These are phyloP conservation scores for Kazachstania sp. DNA, from an alignment of 1,139 yeast genomes.

Conservation along the genomic window DNA sequence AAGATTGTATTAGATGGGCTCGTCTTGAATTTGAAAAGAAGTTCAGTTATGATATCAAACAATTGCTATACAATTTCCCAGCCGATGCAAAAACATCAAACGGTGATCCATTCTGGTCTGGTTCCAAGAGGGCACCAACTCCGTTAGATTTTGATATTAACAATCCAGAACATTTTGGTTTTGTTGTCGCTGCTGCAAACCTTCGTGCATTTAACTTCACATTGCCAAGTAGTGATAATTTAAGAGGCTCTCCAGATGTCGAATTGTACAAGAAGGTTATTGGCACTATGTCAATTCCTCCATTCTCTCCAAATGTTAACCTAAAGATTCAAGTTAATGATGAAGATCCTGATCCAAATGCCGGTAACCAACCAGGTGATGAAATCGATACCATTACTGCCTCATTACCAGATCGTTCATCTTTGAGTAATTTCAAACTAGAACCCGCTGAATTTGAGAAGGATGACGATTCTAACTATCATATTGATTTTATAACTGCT, in stretches of 20 bases:
- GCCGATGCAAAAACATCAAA: constrained; percentile 81
- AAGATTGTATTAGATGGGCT: constrained; percentile 94
- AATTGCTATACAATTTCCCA: constrained; percentile 88
- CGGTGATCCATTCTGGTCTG: constrained; percentile 97
- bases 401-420: constrained; percentile 78
- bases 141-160: constrained; percentile 70
- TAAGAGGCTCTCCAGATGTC: constrained; percentile 1
- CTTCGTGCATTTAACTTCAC: constrained; percentile 88
- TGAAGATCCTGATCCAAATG: constrained; percentile 77
- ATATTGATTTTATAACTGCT: constrained; percentile 93
- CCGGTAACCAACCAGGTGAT: constrained; percentile 49
- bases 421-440: constrained; percentile 81
- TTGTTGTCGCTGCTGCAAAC: constrained; percentile 83
- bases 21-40: constrained; percentile 79
- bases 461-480: constrained; percentile 94
- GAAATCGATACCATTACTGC: constrained; percentile 53
- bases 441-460: constrained; percentile 89
- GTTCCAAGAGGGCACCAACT: constrained; percentile 93
- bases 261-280: constrained; percentile 42
- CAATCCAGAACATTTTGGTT: constrained; percentile 71
- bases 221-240: constrained; percentile 27
- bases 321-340: constrained; percentile 82
- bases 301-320: constrained; percentile 67
- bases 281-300: constrained; percentile 48
- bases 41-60: constrained; percentile 78